Conservation (phyloP, 2,329 filamentous ascomycete species). For the Thermothelomyces thermophilus region DNA sequence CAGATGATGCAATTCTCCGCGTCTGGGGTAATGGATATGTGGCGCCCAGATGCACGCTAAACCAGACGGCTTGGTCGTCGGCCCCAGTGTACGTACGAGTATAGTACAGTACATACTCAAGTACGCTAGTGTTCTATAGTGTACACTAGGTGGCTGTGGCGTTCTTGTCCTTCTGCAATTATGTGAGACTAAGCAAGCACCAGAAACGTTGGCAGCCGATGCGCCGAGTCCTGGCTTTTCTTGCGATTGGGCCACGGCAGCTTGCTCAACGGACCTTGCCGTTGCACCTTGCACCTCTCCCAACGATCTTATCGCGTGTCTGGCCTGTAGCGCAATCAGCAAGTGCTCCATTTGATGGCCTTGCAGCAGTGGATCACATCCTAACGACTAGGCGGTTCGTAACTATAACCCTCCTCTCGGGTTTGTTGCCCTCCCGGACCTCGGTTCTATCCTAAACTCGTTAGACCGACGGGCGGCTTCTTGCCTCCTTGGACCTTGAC, state of each 20-base stretch:
- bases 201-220: slow-evolving; percentile 2
- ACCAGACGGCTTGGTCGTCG: neutral
- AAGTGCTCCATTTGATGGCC: neutral
- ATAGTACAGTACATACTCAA: no score
- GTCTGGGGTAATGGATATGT: neutral
- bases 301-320: neutral
- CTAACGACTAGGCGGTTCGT: slow-evolving; percentile 7
- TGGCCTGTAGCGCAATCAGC: slow-evolving; percentile 6
- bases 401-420: slow-evolving; percentile 5
- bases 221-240: slow-evolving; percentile 12
- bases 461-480: neutral
- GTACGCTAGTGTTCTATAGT: no score
- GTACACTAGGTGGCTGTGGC: no score
- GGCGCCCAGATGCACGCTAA: neutral
- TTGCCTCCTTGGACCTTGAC: neutral
- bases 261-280: no score
- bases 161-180: no score
- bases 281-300: no score
- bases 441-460: neutral
- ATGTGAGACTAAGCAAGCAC: no score
- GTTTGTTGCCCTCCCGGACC: neutral
- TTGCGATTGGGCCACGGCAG: slow-evolving; percentile 16
- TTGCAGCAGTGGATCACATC: neutral
- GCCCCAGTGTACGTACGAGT: no score
- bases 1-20: slow-evolving; percentile 1